Conservation (phyloP, 805 yeast species). For the Metschnikowia anglica region DNA sequence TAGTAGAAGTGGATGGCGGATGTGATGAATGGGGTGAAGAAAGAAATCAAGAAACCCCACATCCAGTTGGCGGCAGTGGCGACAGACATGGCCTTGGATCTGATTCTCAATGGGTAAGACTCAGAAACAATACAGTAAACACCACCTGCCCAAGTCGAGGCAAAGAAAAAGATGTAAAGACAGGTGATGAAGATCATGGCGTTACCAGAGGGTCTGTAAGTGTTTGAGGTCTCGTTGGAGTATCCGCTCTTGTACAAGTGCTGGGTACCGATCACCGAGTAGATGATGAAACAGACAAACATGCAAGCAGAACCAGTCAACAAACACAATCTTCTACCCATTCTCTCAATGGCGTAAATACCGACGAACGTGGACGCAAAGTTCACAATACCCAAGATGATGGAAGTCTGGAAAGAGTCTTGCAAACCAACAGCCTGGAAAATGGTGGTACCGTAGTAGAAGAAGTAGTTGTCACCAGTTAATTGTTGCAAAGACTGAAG, state of each 20-base stretch:
- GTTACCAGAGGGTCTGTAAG: conserved; percentile 52
- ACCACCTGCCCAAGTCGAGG: conserved; percentile 74
- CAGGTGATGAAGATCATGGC: conserved; percentile 67
- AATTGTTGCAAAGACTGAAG: conserved; percentile 62
- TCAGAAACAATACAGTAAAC: conserved; percentile 67
- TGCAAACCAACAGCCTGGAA: conserved; percentile 50
- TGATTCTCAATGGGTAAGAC: conserved; percentile 64
- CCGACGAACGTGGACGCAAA: conserved; percentile 56
- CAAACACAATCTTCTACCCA: conserved; percentile 55
- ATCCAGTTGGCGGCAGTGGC: conserved; percentile 68
- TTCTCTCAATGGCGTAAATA: conserved; percentile 46
- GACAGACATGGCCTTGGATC: conserved; percentile 61
- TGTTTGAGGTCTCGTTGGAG: conserved; percentile 20
- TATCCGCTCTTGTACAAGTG: conserved; percentile 41
- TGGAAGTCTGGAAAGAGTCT: conserved; percentile 57
- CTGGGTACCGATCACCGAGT: conserved; percentile 60
- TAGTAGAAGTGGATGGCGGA: conserved; percentile 59
- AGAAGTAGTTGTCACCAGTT: conserved; percentile 62
- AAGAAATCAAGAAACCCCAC: conserved; percentile 60
- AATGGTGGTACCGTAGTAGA: conserved; percentile 60
- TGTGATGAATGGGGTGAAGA: conserved; percentile 67
- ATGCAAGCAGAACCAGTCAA: conserved; percentile 52
- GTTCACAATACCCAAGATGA: conserved; percentile 54
- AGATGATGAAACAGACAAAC: conserved; percentile 57
- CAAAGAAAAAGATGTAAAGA: conserved; percentile 63